Evolutionary conservation across 352 stramenopile genomes (phyloP), one percentile per base, ranked within the genome.

Genomic region (Phytophthora citricola): DNA sequence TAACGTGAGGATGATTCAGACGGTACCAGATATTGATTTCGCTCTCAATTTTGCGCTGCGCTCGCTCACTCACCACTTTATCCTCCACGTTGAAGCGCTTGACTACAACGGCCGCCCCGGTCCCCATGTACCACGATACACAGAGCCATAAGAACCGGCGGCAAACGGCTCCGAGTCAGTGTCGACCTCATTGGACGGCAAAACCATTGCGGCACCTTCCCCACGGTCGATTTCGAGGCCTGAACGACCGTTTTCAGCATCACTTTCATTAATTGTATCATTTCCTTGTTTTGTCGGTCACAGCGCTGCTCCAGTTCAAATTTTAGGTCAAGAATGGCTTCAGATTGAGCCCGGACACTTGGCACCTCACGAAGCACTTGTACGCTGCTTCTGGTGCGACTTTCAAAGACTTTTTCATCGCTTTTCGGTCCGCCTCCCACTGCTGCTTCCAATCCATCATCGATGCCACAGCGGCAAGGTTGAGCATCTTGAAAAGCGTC

Each of bases 21-120:
- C 44, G 44, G 51, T 71, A 40, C 69, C 69, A 81, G 8, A 71
- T 31, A 38, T 58, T 48, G 26, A 77, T 61, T 50, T 84, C 76
- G 0, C 26, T 14, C 24, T 75, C 38, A 29, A 76, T 55, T 2
- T 67, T n/a, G 45, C 38, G 12, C 41, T 24, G 57, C 3, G 58
- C 41, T 9, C n/a, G 14, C 2, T 62, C 58, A 2, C 47, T 61
- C 8, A 49, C 17, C 5, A 50, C 56, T 14, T 45, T 26, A 2
- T 34, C 59, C 11, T 75, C 65, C 4, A 68, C 39, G 4, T 63
- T 24, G 5, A 78, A 66, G 7, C 56, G 71, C 43, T 78, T 80
- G 15, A 85, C 71, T 2, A 85, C 71, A 4, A 85, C 68, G 0
- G 47, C 56, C 0, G 65, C 72, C 9, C 62, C 5, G 50, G 4